Evolutionary conservation across 2,329 filamentous ascomycete species (phyloP).

Genomic region (Aspergillus japonicus): DNA sequence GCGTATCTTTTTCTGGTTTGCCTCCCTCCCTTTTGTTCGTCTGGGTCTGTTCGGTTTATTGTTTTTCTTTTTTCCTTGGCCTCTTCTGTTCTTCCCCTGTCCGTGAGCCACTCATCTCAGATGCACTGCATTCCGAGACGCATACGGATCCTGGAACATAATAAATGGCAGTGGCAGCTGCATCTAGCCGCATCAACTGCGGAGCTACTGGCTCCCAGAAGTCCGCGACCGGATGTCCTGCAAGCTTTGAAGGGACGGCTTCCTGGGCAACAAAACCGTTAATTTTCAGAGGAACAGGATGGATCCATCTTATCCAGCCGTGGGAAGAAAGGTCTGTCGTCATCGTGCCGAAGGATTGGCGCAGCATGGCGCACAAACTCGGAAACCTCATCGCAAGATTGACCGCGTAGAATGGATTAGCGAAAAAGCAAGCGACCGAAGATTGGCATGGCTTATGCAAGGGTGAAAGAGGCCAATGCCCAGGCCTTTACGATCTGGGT

Average conservation of each 20-base stretch:
- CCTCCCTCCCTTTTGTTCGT: too few relatives aligned
- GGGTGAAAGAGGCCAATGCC: conserved; percentile 16
- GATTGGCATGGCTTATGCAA: conserved; percentile 20
- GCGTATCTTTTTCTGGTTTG: conserved; percentile 1
- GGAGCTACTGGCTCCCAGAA: conserved; percentile 18
- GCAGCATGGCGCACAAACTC: conserved; percentile 1
- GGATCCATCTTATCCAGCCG: conserved; percentile 1
- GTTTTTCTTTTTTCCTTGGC: conserved; percentile 1
- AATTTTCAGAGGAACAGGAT: neutral
- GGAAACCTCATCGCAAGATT: conserved; percentile 2
- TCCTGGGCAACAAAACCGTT: neutral
- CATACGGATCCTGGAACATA: conserved; percentile 21
- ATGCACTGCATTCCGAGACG: conserved; percentile 15
- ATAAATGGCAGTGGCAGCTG: conserved; percentile 22
- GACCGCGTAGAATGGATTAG: conserved; percentile 12
- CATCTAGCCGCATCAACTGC: conserved; percentile 24
- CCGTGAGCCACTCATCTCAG: conserved; percentile 8
- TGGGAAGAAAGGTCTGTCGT: neutral
- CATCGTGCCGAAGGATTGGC: conserved; percentile 4
- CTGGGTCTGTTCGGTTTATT: neutral
- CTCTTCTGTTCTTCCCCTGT: neutral
- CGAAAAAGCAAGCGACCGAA: conserved; percentile 10
- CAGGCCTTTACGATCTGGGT: conserved; percentile 13
- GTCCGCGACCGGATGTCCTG: conserved; percentile 12
- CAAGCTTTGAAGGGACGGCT: neutral